Base-by-base conservation (phyloP, 1,284 basidiomycete genomes). In the Leccinum huronense region DNA sequence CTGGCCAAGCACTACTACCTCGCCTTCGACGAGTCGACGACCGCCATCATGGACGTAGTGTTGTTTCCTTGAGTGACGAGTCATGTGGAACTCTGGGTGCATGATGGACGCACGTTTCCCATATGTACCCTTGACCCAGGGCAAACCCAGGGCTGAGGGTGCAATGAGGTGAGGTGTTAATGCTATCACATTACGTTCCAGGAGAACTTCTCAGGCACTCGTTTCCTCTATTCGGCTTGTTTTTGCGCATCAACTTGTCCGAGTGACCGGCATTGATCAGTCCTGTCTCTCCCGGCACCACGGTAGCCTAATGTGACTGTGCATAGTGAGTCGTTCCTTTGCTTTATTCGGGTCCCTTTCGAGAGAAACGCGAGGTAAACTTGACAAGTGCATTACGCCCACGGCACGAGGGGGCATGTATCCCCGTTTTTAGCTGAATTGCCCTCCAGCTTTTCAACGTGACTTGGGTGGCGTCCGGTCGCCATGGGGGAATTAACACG, bases 341-440 rank as follows among this genome's bases (percentile, higher is more conserved):
- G 36, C 45, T 58, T 19, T 40, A 27, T 67, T 70, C 27, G 23
- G 30, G 63, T 16, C 19, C 27, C 2, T 67, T 69, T 31, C 71
- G 67, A 62, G 69, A 16, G 36, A 59, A 69, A 57, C 64, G 53
- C 57, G 63, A 71, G 70, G 70, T 53, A 3, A 54, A 36, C 42
- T 19, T 10, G 57, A 59, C 33, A 57, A 13, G 42, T 57, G 11
- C 2, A 16, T 45, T 65, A 31, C 68, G 63, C 68, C 62, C 42
- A 40, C 23, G 16, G 45, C 53, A 1, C 34, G 38, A 45, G 31
- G 51, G n/a, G 33, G 40, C 62, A 10, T 55, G 60, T 48, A 42
- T 36, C 40, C 36, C 67, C 60, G 34, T 42, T 69, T 69, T 65
- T 56, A 48, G 59, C 61, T 9, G 30, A 57, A 9, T 11, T 31